These are phyloP conservation scores for Clavispora vitiphila DNA, from an alignment of 805 yeast species.

Conservation along the genomic window DNA sequence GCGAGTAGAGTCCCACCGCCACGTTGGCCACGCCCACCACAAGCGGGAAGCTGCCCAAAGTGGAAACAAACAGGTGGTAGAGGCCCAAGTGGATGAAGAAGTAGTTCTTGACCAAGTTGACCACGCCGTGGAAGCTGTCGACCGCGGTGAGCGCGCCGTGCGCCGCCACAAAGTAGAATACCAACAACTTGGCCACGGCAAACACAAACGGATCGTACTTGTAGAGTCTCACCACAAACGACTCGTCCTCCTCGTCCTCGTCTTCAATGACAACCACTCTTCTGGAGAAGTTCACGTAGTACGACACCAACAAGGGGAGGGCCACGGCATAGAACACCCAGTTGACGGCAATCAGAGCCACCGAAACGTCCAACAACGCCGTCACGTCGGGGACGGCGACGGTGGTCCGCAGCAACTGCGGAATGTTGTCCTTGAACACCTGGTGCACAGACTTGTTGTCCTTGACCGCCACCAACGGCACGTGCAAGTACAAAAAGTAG, in stretches of 20 bases:
- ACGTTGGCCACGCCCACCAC: constrained; percentile 44
- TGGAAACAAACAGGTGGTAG: constrained; percentile 29
- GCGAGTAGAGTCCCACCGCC: constrained; percentile 47
- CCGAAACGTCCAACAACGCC: constrained; percentile 24
- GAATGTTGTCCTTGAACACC: constrained; percentile 29
- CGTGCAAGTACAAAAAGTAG: constrained; percentile 28
- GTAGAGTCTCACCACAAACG: constrained; percentile 28
- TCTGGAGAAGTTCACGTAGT: constrained; percentile 49
- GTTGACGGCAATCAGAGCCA: constrained; percentile 25
- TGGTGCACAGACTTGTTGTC: constrained; percentile 34
- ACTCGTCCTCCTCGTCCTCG: constrained; percentile 14
- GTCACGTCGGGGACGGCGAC: constrained; percentile 33
- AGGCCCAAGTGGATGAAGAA: constrained; percentile 33
- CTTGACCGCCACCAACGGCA: constrained; percentile 32
- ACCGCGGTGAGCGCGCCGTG: constrained; percentile 27
- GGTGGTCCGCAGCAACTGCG: constrained; percentile 17
- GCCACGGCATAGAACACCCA: constrained; percentile 41
- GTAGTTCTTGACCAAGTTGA: constrained; percentile 25
- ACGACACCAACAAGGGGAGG: constrained; percentile 41
- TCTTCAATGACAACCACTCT: constrained; percentile 32
- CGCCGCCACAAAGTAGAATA: constrained; percentile 27
- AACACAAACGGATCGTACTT: constrained; percentile 52
- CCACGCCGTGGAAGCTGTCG: constrained; percentile 20
- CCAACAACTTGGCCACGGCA: constrained; percentile 43
- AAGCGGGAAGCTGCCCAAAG: constrained; percentile 45